Conservation (phyloP, 1,139 yeast species). For the Meyerozyma smithsonii region DNA sequence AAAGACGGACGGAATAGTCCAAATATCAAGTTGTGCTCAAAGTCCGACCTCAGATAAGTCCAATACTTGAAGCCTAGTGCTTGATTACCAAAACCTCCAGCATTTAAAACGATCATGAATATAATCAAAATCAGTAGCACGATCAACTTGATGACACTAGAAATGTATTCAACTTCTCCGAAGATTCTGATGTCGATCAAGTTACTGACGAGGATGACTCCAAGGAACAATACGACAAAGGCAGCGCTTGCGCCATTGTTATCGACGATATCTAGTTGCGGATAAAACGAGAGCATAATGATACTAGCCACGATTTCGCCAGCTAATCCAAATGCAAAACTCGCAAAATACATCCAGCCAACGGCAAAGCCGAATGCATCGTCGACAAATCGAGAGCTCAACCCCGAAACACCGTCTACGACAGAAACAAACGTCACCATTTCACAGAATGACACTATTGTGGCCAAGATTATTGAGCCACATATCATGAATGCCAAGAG, state of each 20-base stretch:
- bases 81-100: slow-evolving; percentile 44
- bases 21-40: slow-evolving; percentile 46
- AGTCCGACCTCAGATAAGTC: slow-evolving; percentile 49
- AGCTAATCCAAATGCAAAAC: slow-evolving; percentile 70
- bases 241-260: slow-evolving; percentile 53
- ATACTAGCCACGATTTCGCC: slow-evolving; percentile 79
- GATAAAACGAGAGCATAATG: slow-evolving; percentile 65
- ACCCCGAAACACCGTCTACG: slow-evolving; percentile 74
- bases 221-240: slow-evolving; percentile 58
- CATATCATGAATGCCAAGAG: slow-evolving; percentile 64
- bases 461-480: slow-evolving; percentile 62
- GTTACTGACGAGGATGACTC: slow-evolving; percentile 48
- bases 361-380: slow-evolving; percentile 82
- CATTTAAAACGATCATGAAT: slow-evolving; percentile 58
- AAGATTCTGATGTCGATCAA: slow-evolving; percentile 65
- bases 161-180: slow-evolving; percentile 69
- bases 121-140: slow-evolving; percentile 53
- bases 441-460: slow-evolving; percentile 77
- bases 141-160: slow-evolving; percentile 57
- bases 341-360: slow-evolving; percentile 74
- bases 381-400: slow-evolving; percentile 75
- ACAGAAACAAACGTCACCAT: slow-evolving; percentile 82
- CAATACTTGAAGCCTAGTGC: slow-evolving; percentile 65
- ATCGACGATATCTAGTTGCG: slow-evolving; percentile 43
- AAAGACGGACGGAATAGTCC: slow-evolving; percentile 74